These are phyloP conservation scores for Xenosphaeropsis pyriputrescens DNA, from an alignment of 2,329 filamentous ascomycete genomes.

Conservation along the genomic window DNA sequence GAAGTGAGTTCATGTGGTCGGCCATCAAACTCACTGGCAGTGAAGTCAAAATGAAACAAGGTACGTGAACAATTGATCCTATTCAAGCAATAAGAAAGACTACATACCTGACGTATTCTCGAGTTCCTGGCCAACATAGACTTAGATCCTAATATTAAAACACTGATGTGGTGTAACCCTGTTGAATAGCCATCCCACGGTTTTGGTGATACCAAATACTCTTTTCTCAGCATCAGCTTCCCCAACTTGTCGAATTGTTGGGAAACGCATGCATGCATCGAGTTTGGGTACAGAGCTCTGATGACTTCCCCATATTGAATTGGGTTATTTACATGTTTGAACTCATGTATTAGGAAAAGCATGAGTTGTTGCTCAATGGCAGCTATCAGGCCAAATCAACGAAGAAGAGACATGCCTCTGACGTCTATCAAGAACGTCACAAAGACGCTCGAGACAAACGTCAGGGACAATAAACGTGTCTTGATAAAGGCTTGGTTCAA, in stretches of 20 bases:
- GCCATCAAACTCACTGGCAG: too few relatives aligned
- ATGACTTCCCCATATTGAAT: conserved; percentile 25
- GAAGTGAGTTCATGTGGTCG: too few relatives aligned
- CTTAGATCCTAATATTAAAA: not conserved
- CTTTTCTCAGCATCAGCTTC: conserved; percentile 19
- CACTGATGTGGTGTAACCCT: conserved; percentile 12
- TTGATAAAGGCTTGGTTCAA: too few relatives aligned
- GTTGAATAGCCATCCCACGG: conserved; percentile 6
- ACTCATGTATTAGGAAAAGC: conserved; percentile 3
- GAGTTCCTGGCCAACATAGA: too few relatives aligned
- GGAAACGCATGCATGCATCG: conserved; percentile 21
- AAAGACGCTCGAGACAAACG: too few relatives aligned
- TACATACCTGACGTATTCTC: too few relatives aligned
- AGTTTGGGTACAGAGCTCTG: conserved; percentile 22
- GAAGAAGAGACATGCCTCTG: too few relatives aligned
- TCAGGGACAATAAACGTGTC: too few relatives aligned
- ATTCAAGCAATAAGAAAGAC: too few relatives aligned
- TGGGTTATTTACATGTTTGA: conserved; percentile 15
- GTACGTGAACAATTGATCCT: too few relatives aligned
- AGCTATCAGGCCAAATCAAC: not conserved
- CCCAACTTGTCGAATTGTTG: conserved; percentile 24
- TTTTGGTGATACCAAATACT: conserved; percentile 27
- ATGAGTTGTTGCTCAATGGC: conserved; percentile 1
- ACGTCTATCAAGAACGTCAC: too few relatives aligned
- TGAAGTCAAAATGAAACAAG: too few relatives aligned